Conservation (phyloP, 805 yeast genomes). For the Saccharomycopsis malanga region DNA sequence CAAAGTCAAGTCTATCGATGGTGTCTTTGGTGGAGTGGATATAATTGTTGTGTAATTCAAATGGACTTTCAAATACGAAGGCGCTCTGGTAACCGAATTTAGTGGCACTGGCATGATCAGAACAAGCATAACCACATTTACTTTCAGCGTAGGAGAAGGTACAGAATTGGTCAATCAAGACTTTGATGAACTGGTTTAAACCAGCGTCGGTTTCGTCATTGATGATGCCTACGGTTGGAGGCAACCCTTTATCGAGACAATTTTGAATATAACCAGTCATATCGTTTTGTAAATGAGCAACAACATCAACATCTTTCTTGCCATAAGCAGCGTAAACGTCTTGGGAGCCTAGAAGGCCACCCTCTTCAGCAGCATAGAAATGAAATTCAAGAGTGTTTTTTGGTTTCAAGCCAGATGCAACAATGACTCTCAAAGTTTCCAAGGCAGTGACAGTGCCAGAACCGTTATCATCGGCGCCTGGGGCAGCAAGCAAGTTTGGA, state of each 20-base stretch:
- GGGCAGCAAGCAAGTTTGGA: constrained; percentile 65
- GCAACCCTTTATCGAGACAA: constrained; percentile 41
- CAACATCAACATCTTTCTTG: constrained; percentile 42
- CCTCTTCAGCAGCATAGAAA: constrained; percentile 93
- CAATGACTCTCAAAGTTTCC: constrained; percentile 53
- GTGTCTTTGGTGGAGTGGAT: constrained; percentile 79
- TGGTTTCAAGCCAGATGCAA: constrained; percentile 35
- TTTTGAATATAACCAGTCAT: constrained; percentile 78
- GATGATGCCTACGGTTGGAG: constrained; percentile 71
- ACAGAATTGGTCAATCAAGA: constrained; percentile 56
- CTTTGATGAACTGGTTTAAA: constrained; percentile 55
- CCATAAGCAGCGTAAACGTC: constrained; percentile 61
- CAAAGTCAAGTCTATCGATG: constrained; percentile 67
- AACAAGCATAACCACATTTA: constrained; percentile 84
- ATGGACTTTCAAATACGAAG: constrained; percentile 72
- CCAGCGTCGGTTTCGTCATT: constrained; percentile 55
- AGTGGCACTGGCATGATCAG: constrained; percentile 86
- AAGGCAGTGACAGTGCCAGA: constrained; percentile 76
- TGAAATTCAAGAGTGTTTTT: constrained; percentile 82
- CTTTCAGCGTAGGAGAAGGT: constrained; percentile 68
- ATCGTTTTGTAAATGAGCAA: constrained; percentile 89
- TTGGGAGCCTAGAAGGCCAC: constrained; percentile 79
- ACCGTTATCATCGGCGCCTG: constrained; percentile 96
- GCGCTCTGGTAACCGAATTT: constrained; percentile 80
- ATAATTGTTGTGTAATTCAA: constrained; percentile 55